These are phyloP conservation scores for Ettlia oleoabundans DNA, from an alignment of 139 green algal genomes.

Conservation along the genomic window DNA sequence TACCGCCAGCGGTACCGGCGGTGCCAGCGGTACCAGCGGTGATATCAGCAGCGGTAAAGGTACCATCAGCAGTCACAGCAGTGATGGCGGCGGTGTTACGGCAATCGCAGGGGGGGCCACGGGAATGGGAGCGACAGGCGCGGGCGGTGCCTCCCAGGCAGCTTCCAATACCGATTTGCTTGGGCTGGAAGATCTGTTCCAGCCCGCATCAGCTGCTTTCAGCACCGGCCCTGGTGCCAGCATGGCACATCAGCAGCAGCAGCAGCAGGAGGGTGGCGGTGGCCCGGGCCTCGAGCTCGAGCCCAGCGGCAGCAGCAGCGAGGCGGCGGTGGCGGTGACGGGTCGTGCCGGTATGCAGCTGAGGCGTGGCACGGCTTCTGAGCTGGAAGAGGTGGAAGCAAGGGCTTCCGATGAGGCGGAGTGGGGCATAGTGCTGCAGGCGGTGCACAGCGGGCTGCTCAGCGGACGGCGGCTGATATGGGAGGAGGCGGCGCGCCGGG, in stretches of 20 bases:
- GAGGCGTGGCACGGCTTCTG: slow-evolving; percentile 18
- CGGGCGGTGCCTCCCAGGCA: too few relatives aligned
- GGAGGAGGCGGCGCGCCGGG: slow-evolving; percentile 53
- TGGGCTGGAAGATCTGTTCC: background rate
- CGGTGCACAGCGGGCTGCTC: slow-evolving; percentile 33
- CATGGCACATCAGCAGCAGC: background rate
- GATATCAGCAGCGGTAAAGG: background rate
- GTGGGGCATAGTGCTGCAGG: slow-evolving; percentile 48
- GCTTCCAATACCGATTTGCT: background rate
- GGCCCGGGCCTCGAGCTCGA: background rate
- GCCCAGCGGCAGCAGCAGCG: background rate
- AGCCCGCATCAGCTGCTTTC: too few relatives aligned
- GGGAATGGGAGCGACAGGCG: too few relatives aligned
- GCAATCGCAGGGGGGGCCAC: too few relatives aligned
- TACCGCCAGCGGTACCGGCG: background rate
- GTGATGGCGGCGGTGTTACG: slow-evolving; percentile 2
- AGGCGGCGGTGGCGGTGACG: background rate
- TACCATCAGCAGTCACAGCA: background rate
- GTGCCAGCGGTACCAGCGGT: background rate
- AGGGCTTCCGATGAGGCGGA: slow-evolving; percentile 37
- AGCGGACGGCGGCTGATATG: slow-evolving; percentile 48
- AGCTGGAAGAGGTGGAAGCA: slow-evolving; percentile 42
- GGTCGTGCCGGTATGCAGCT: slow-evolving; percentile 25
- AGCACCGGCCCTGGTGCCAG: background rate
- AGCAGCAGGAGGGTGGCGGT: background rate